A percentile compares a stretch with the other conserved stretches of the same genome.
These are phyloP conservation scores for Paecilomyces dactylethromorphus DNA, from an alignment of 2,329 filamentous ascomycete species.

Conservation along the genomic window DNA sequence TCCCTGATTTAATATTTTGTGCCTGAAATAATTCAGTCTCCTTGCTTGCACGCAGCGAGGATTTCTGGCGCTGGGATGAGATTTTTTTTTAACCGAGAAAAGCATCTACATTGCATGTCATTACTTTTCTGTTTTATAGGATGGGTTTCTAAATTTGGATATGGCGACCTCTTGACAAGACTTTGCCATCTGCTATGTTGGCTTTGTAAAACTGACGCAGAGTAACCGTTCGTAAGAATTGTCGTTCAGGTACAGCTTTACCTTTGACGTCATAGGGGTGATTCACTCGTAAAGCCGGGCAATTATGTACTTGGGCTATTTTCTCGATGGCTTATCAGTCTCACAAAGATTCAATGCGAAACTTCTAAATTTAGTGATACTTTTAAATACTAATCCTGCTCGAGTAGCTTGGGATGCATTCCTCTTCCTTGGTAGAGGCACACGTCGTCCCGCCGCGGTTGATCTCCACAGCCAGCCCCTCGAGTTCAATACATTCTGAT, in stretches of 20 bases:
- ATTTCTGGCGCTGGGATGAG: neutral
- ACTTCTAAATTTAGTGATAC: too few relatives aligned
- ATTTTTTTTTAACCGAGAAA: neutral
- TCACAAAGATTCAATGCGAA: neutral
- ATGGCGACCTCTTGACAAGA: neutral
- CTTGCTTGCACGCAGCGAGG: neutral
- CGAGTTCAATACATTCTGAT: neutral
- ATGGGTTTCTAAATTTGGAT: neutral
- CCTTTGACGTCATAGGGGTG: neutral
- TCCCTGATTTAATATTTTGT: neutral
- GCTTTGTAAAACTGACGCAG: neutral
- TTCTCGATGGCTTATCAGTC: neutral
- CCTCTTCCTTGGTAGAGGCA: neutral
- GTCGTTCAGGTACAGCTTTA: neutral
- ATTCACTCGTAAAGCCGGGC: neutral
- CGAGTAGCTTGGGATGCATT: too few relatives aligned
- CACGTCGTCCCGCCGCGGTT: neutral
- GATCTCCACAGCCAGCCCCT: neutral
- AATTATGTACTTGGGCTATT: neutral
- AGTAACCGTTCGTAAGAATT: too few relatives aligned
- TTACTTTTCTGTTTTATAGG: neutral
- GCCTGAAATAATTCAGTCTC: neutral
- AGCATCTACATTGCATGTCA: neutral
- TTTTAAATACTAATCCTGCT: neutral
- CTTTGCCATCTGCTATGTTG: neutral